A percentile compares a stretch with the other conserved stretches of the same genome.
Conservation (phyloP, 129 eudicot genomes). For the Arctium lappa region DNA sequence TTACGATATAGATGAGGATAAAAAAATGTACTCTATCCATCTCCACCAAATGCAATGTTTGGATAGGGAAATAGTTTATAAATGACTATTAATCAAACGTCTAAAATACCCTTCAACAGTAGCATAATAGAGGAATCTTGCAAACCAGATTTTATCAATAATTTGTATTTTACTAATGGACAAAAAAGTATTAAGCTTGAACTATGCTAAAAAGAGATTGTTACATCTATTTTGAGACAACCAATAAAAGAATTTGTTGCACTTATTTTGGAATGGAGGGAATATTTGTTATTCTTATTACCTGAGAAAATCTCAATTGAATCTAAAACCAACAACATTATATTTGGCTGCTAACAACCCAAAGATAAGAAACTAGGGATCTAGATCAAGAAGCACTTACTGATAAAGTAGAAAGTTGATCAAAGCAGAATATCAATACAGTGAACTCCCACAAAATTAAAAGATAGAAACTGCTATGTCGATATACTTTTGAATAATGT, state of each 20-base stretch:
- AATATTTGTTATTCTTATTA: not conserved
- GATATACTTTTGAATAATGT: not conserved
- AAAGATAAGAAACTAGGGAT: not conserved
- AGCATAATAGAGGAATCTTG: not conserved
- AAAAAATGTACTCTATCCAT: not conserved
- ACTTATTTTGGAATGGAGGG: not conserved
- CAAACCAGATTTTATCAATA: not conserved
- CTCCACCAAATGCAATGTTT: not conserved
- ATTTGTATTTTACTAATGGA: not conserved
- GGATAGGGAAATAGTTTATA: not conserved
- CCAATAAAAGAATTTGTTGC: not conserved
- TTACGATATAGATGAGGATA: not conserved
- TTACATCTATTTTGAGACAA: not conserved
- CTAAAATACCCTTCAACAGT: not conserved
- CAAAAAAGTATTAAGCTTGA: not conserved
- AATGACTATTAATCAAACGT: not conserved
- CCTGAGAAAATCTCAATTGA: not conserved
- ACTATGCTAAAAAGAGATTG: slow-evolving; percentile 3
- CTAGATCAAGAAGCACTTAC: not conserved
- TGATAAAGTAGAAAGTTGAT: not conserved
- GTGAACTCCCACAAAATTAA: not conserved
- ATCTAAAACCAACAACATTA: not conserved
- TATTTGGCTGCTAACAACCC: not conserved
- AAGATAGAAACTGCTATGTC: not conserved
- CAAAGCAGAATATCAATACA: not conserved